Evolutionary conservation across 2,329 filamentous ascomycete genomes (phyloP).

Genomic region (Pseudovirgaria hyperparasitica): DNA sequence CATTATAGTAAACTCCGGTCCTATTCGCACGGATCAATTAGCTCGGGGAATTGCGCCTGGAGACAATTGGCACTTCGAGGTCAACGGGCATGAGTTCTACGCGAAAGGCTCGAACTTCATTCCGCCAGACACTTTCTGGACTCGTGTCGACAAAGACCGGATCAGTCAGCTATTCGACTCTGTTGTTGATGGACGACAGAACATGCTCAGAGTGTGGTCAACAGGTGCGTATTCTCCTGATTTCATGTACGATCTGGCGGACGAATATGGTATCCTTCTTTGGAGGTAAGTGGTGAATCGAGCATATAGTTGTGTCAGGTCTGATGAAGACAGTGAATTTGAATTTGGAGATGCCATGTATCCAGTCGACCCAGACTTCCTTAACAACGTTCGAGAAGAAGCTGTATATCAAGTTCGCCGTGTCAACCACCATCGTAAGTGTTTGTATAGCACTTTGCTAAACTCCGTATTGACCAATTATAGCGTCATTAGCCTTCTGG

Average conservation of each 20-base stretch:
- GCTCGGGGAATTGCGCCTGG: constrained; percentile 42
- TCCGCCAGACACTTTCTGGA: constrained; percentile 50
- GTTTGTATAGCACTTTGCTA: not conserved
- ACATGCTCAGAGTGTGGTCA: constrained; percentile 52
- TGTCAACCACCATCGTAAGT: constrained; percentile 43
- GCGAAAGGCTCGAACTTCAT: constrained; percentile 53
- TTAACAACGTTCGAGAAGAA: constrained; percentile 43
- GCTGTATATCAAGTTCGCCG: constrained; percentile 48
- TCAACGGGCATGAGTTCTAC: constrained; percentile 52
- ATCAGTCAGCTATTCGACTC: constrained; percentile 43
- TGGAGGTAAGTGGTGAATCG: no score
- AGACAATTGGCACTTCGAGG: constrained; percentile 51
- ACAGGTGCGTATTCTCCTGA: constrained; percentile 48
- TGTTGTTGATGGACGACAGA: constrained; percentile 46
- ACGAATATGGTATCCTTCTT: constrained; percentile 26
- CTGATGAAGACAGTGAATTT: constrained; percentile 40
- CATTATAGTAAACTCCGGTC: constrained; percentile 44
- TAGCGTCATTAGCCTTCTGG: constrained; percentile 25
- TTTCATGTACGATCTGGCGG: constrained; percentile 50
- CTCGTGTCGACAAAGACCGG: constrained; percentile 40
- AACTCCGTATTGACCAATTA: not conserved
- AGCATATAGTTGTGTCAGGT: no score
- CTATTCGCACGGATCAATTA: constrained; percentile 41
- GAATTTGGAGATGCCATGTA: constrained; percentile 50
- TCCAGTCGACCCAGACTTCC: constrained; percentile 39